Evolutionary conservation across 2,329 filamentous ascomycete species (phyloP).

Genomic region (Cyphellophora attinorum): DNA sequence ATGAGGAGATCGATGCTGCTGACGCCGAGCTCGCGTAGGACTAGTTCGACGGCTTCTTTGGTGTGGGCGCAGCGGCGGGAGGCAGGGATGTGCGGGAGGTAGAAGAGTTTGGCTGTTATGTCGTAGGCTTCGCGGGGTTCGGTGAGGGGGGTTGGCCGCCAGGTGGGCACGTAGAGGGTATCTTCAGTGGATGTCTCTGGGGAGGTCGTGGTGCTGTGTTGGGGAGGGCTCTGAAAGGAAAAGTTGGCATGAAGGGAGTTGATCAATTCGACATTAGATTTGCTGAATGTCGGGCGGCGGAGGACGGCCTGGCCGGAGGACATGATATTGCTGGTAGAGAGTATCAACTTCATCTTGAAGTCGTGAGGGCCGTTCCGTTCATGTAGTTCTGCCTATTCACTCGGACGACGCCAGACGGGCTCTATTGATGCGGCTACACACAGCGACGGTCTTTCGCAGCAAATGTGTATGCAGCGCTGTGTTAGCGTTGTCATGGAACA

Average conservation of each 20-base stretch:
- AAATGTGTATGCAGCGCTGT: too few species aligned
- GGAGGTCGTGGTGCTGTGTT: background rate
- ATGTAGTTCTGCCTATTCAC: too few species aligned
- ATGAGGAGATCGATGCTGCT: constrained; percentile 77
- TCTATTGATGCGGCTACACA: too few species aligned
- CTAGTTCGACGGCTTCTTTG: constrained; percentile 67
- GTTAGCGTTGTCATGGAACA: too few species aligned
- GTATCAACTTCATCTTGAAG: constrained; percentile 68
- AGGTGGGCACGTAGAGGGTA: constrained; percentile 65
- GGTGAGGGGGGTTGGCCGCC: constrained; percentile 61
- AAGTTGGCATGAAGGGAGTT: constrained; percentile 83
- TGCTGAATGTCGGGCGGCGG: constrained; percentile 64
- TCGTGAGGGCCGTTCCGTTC: too few species aligned
- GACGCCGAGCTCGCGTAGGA: constrained; percentile 69
- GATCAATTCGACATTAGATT: constrained; percentile 88
- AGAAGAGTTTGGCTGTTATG: constrained; percentile 92
- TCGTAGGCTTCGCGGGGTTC: constrained; percentile 84
- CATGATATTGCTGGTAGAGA: constrained; percentile 85
- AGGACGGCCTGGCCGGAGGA: constrained; percentile 74
- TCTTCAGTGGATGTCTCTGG: constrained; percentile 62
- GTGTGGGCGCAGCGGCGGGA: constrained; percentile 60
- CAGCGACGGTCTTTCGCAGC: too few species aligned
- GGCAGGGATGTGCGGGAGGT: constrained; percentile 62
- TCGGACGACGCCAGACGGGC: too few species aligned
- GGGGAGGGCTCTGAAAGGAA: constrained; percentile 22